Evolutionary conservation across 306 rosid genomes (phyloP), one percentile per base, ranked within the genome.

Genomic region (Heteromeles arbutifolia): DNA sequence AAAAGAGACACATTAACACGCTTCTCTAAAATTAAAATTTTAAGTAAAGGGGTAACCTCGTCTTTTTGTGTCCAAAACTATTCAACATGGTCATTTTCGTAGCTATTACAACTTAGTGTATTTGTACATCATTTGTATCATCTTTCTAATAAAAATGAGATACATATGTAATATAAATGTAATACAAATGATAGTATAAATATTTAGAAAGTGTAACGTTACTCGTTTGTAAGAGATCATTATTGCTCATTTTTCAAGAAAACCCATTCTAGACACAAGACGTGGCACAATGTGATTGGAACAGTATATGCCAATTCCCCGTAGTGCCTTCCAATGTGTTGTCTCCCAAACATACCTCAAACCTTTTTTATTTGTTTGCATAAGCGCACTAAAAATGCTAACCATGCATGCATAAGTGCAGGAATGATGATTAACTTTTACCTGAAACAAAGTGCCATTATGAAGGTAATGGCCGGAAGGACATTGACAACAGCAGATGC

Each of bases 391-490:
- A 59, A 41, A 52, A 11, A 39, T 4, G 19, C 25, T 18, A 39
- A 4, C 17, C 21, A 48, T 48, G 54, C 54, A 48, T 4, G 43
- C 59, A 22, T 56, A 56, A 6, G 25, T 29, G 22, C 32, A 37
- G 62, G 11, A 56, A 21, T 14, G n/a, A 45, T 9, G 2, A 45
- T 31, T 19, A 24, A 45, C 59, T 22, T 70, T 52, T 79, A 96
- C 99, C 99, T 86, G 97, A 96, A 96, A 77, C 78, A 77, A 85
- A 92, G 85, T 58, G 99, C 99, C 98, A 96, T 82, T 19, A 90
- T 26, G 80, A 96, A 96, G 72, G 99, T 96, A 8, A 96, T 82
- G 69, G 99, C 99, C 3, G 99, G 99, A 53, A 96, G 93, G 69
- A 92, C 83, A 62, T 96, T 96, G 68, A 90, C 77, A 4, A 78